Percentiles rank a stretch among this genome's conserved stretches.
These are phyloP conservation scores for Pichia sp. DNA, from an alignment of 1,139 yeast genomes.

Conservation along the genomic window DNA sequence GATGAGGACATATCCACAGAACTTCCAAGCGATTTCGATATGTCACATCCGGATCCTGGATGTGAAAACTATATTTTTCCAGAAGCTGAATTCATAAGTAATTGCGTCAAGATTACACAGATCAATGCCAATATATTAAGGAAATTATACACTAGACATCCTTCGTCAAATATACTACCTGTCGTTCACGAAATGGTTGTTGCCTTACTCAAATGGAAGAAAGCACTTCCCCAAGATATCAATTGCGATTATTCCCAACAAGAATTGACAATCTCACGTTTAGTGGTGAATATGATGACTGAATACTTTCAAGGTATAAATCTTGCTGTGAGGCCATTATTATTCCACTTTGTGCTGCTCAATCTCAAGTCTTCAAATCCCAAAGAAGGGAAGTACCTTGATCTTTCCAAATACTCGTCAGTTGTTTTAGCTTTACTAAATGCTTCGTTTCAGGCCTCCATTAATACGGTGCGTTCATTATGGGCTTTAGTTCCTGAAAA, in stretches of 20 bases:
- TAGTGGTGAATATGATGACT: constrained; percentile 74
- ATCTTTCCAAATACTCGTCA: constrained; percentile 63
- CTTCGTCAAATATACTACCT: constrained; percentile 68
- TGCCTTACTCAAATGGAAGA: constrained; percentile 67
- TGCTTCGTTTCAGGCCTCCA: constrained; percentile 81
- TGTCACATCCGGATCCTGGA: constrained; percentile 51
- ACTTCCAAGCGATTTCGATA: constrained; percentile 67
- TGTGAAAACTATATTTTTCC: constrained; percentile 73
- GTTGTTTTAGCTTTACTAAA: constrained; percentile 66
- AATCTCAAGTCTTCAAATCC: constrained; percentile 48
- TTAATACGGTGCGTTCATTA: constrained; percentile 68
- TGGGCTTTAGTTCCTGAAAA: constrained; percentile 72
- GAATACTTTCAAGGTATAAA: constrained; percentile 86
- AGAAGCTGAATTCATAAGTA: constrained; percentile 72
- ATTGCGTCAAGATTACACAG: constrained; percentile 77
- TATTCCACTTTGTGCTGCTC: constrained; percentile 74
- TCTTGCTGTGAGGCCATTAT: constrained; percentile 72
- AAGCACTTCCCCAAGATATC: constrained; percentile 57
- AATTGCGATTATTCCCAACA: constrained; percentile 59
- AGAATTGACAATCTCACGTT: constrained; percentile 57
- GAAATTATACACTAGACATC: constrained; percentile 71
- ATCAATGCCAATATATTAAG: constrained; percentile 73
- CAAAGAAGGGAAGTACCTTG: constrained; percentile 46
- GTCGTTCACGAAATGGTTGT: constrained; percentile 70
- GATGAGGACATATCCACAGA: constrained; percentile 78